Conservation (phyloP, 345 rosid genomes). For the Citrus cavaleriei region DNA sequence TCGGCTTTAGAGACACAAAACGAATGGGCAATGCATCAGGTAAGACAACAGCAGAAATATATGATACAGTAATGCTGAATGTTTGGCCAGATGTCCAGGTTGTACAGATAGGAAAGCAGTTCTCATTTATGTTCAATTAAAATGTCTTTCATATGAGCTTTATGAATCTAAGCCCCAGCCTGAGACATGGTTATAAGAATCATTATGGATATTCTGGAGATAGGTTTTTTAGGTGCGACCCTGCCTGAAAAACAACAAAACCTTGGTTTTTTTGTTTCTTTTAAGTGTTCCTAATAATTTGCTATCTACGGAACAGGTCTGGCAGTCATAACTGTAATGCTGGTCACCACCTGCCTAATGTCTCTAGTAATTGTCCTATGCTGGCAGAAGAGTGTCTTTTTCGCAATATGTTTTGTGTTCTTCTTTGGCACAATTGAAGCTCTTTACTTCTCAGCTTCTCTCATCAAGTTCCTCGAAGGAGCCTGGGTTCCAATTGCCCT, state of each 20-base stretch:
- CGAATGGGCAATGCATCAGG: constrained; percentile 93
- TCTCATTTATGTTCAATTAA: neutral
- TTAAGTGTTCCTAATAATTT: constrained; percentile 1
- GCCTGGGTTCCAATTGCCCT: constrained; percentile 99
- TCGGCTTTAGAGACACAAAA: constrained; percentile 81
- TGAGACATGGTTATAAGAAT: neutral
- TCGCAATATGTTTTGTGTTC: constrained; percentile 64
- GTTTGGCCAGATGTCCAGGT: neutral
- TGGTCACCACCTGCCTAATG: constrained; percentile 96
- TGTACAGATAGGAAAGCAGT: neutral
- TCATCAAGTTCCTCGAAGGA: constrained; percentile 90
- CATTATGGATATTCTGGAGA: neutral
- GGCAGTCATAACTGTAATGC: constrained; percentile 98
- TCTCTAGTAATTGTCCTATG: constrained; percentile 88
- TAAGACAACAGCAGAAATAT: constrained; percentile 16
- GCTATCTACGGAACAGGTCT: constrained; percentile 52
- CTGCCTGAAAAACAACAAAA: neutral
- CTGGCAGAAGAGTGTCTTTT: constrained; percentile 77
- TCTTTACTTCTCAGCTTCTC: constrained; percentile 91
- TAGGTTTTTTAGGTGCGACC: neutral
- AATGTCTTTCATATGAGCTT: neutral
- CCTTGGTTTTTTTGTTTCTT: neutral
- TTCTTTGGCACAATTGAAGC: constrained; percentile 88
- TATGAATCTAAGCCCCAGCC: neutral
- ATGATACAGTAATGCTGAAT: neutral